A percentile compares a stretch with the other conserved stretches of the same genome.
Conservation (phyloP, 2,329 filamentous ascomycete species). For the Juglanconis juglandina region DNA sequence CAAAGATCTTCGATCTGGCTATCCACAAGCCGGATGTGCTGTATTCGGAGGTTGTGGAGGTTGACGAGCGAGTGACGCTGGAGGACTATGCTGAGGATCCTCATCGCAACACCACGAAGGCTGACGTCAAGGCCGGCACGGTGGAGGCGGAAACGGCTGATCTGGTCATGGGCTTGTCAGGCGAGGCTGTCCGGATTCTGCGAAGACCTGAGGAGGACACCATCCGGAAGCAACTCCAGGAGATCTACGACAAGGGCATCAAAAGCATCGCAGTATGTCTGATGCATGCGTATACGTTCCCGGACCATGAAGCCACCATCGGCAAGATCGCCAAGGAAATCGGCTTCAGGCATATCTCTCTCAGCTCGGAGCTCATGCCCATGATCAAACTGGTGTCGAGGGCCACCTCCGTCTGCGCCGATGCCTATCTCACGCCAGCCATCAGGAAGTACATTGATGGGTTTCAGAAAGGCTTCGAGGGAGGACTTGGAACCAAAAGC, state of each 20-base stretch:
- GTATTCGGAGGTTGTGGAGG: constrained; percentile 81
- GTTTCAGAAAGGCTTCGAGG: constrained; percentile 76
- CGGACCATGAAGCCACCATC: constrained; percentile 76
- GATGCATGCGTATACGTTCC: constrained; percentile 91
- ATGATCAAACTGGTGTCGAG: constrained; percentile 81
- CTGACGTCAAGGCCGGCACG: constrained; percentile 50
- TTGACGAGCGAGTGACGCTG: constrained; percentile 85
- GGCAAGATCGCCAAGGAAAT: constrained; percentile 74
- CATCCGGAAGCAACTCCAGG: constrained; percentile 60
- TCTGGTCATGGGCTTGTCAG: constrained; percentile 68
- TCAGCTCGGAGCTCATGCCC: constrained; percentile 81
- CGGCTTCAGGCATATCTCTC: constrained; percentile 77
- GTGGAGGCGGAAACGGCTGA: constrained; percentile 46
- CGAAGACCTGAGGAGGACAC: constrained; percentile 54
- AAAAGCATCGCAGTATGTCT: constrained; percentile 83
- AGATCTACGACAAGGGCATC: constrained; percentile 67
- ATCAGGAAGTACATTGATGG: constrained; percentile 72
- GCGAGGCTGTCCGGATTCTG: constrained; percentile 71
- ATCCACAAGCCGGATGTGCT: constrained; percentile 84
- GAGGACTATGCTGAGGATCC: constrained; percentile 93
- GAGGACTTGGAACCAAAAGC: constrained; percentile 72
- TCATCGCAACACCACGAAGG: constrained; percentile 52
- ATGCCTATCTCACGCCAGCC: constrained; percentile 75
- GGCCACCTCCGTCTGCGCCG: constrained; percentile 73
- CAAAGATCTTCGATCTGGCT: constrained; percentile 85